Conservation (phyloP, 2,329 filamentous ascomycete species). For the Neurospora crassa region DNA sequence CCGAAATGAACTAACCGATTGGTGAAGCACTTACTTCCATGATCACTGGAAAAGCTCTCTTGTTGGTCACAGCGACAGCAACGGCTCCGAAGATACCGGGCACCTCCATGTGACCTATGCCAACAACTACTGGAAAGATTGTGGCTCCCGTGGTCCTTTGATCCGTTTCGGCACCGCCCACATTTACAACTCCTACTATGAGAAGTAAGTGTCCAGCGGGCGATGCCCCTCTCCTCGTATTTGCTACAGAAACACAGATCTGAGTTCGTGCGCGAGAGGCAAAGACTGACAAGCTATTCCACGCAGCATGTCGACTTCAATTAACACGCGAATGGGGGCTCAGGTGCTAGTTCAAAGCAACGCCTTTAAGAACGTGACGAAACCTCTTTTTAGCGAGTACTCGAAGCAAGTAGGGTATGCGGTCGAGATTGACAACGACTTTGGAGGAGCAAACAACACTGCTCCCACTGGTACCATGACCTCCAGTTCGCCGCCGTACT, state of each 20-base stretch:
- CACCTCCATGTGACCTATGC: conserved; percentile 54
- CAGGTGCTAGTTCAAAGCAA: conserved; percentile 50
- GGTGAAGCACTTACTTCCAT: conserved; percentile 29
- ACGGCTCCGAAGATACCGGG: conserved; percentile 48
- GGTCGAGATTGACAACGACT: conserved; percentile 30
- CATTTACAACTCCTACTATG: conserved; percentile 25
- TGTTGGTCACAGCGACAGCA: conserved; percentile 51
- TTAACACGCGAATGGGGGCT: conserved; percentile 49
- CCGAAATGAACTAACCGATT: conserved; percentile 30
- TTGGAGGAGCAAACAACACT: conserved; percentile 35
- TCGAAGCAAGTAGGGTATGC: conserved; percentile 32
- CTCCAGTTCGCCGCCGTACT: conserved; percentile 35
- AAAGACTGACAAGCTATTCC: conserved; percentile 27
- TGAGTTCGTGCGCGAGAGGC: too few relatives aligned
- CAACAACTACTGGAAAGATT: conserved; percentile 57
- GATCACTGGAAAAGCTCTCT: conserved; percentile 46
- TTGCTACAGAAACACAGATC: neutral
- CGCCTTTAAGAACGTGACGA: conserved; percentile 33
- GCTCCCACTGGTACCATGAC: conserved; percentile 42
- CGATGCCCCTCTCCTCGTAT: neutral
- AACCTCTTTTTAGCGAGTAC: conserved; percentile 29
- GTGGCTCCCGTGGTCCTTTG: conserved; percentile 54
- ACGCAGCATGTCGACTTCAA: conserved; percentile 33
- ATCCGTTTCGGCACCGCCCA: conserved; percentile 59
- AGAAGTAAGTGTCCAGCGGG: neutral